Evolutionary conservation across 1,284 basidiomycete species (phyloP).

Genomic region (Schizophyllum commune): DNA sequence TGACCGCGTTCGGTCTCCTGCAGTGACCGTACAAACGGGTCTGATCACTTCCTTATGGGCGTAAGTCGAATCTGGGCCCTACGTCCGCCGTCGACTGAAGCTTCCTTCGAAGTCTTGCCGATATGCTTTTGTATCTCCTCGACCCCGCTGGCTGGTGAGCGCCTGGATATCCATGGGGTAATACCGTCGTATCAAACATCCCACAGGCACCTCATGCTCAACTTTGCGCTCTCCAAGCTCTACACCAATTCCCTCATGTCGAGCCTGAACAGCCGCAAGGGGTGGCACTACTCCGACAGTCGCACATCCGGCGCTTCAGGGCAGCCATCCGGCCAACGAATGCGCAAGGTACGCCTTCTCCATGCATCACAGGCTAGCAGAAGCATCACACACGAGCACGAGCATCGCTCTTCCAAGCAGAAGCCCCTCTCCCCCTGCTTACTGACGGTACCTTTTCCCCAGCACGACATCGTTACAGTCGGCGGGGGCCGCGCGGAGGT

Average conservation of each 20-base stretch:
- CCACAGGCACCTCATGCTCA: slow-evolving; percentile 31
- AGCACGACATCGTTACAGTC: no score
- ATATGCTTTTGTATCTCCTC: not conserved
- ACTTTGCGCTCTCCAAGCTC: slow-evolving; percentile 33
- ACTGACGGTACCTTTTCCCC: no score
- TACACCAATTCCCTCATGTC: slow-evolving; percentile 37
- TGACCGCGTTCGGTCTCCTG: not conserved
- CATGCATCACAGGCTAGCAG: no score
- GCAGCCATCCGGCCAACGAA: no score
- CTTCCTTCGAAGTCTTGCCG: not conserved
- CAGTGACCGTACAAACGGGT: slow-evolving; percentile 32
- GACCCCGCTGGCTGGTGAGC: slow-evolving; percentile 24
- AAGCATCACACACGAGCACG: no score
- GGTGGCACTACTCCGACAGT: slow-evolving; percentile 22
- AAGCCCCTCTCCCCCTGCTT: no score
- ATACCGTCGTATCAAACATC: not conserved
- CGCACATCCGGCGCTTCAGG: not conserved
- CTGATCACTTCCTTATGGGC: slow-evolving; percentile 26
- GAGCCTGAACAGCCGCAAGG: slow-evolving; percentile 29
- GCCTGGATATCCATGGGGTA: not conserved
- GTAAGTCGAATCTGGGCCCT: slow-evolving; percentile 19
- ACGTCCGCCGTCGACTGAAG: slow-evolving; percentile 23
- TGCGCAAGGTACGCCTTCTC: no score
- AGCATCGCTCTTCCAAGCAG: no score
- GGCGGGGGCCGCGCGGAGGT: no score